These are phyloP conservation scores for Mycena pura DNA, from an alignment of 768 basidiomycete genomes.

Conservation along the genomic window DNA sequence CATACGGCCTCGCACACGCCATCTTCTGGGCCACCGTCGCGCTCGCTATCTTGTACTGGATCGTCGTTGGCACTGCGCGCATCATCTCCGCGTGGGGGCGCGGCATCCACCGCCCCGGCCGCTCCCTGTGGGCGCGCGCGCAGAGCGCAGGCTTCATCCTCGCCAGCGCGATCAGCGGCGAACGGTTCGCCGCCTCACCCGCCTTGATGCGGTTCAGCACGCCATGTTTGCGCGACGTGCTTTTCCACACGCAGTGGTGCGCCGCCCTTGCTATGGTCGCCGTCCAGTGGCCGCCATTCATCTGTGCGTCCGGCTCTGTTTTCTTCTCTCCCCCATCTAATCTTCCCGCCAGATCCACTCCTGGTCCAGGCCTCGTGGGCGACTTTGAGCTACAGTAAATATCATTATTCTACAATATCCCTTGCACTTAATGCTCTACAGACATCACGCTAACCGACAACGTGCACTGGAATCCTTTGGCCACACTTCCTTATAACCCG, in stretches of 20 bases:
- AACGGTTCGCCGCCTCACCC: constrained; percentile 82
- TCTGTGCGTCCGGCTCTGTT: constrained; percentile 64
- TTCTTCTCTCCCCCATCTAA: constrained; percentile 20
- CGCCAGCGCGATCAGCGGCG: constrained; percentile 93
- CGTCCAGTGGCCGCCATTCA: constrained; percentile 92
- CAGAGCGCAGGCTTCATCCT: constrained; percentile 89
- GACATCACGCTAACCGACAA: constrained; percentile 74
- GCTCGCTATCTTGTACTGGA: constrained; percentile 82
- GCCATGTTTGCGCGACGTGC: constrained; percentile 89
- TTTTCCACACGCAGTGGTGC: constrained; percentile 95
- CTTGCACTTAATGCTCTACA: constrained; percentile 36
- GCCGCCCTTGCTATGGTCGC: constrained; percentile 90
- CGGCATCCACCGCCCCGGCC: constrained; percentile 63
- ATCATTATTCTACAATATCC: constrained; percentile 5
- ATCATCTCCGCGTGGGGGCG: constrained; percentile 86
- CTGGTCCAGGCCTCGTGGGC: constrained; percentile 91
- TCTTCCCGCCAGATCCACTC: constrained; percentile 75
- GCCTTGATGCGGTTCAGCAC: constrained; percentile 92
- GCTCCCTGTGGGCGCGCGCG: constrained; percentile 71
- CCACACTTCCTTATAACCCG: constrained; percentile 62
- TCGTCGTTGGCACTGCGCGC: constrained; percentile 80
- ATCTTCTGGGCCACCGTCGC: constrained; percentile 79
- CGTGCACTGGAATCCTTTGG: constrained; percentile 74
- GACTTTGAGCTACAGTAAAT: constrained; percentile 73
- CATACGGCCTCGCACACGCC: constrained; percentile 70